Conservation (phyloP, 2,329 filamentous ascomycete genomes). For the Claviceps sp. region DNA sequence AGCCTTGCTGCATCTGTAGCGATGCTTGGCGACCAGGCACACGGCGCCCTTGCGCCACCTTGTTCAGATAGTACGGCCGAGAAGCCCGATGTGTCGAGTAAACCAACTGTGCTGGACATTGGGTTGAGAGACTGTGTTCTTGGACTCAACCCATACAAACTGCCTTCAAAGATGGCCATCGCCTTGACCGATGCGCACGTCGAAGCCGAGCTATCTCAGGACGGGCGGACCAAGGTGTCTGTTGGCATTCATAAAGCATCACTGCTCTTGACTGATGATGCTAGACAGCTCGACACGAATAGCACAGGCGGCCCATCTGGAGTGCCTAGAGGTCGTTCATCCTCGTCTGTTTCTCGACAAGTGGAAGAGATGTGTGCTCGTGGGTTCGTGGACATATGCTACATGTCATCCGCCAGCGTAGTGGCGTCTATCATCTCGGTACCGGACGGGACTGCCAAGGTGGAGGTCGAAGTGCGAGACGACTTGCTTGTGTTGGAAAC, state of each 20-base stretch:
- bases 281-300: constrained; percentile 21
- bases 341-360: constrained; percentile 32
- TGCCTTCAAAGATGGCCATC: constrained; percentile 63
- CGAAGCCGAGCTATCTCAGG: constrained; percentile 51
- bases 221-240: constrained; percentile 48
- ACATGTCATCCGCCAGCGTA: constrained; percentile 69
- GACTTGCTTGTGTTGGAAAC: constrained; percentile 84
- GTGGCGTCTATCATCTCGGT: constrained; percentile 45
- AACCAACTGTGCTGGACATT: constrained; percentile 58
- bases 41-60: constrained; percentile 28
- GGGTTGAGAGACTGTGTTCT: constrained; percentile 68
- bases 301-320: constrained; percentile 6
- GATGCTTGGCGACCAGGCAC: constrained; percentile 54
- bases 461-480: constrained; percentile 73
- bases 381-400: constrained; percentile 79
- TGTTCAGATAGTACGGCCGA: constrained; percentile 7
- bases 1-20: constrained; percentile 69
- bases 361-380: constrained; percentile 44
- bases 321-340: constrained; percentile 13
- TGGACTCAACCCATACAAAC: constrained; percentile 68
- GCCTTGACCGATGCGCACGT: constrained; percentile 68
- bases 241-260: constrained; percentile 69
- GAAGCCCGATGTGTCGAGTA: constrained; percentile 22
- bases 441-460: constrained; percentile 39
- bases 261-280: constrained; percentile 70